Evolutionary conservation across 2,329 filamentous ascomycete genomes (phyloP).

Genomic region (Graphilbum sp.): DNA sequence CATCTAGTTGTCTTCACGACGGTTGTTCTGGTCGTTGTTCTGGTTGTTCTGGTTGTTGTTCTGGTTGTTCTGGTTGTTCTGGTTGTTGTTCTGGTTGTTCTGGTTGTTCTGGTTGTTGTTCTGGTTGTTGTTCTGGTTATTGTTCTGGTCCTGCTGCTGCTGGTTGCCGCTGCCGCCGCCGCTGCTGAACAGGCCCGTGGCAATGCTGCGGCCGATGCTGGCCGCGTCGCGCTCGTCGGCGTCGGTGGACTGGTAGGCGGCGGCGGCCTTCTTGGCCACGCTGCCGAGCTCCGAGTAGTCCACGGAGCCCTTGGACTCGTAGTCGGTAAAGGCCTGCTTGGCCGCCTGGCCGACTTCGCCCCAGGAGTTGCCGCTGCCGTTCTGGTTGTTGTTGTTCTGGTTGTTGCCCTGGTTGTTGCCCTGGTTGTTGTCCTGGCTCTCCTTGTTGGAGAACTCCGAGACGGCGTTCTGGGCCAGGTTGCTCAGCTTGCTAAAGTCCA

Average conservation of each 20-base stretch:
- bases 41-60: not conserved
- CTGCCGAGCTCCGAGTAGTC: constrained; percentile 16
- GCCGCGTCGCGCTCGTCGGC: constrained; percentile 6
- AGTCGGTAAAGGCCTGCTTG: constrained; percentile 11
- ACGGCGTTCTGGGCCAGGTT: constrained; percentile 11
- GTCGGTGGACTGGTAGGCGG: constrained; percentile 9
- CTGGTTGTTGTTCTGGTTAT: not conserved
- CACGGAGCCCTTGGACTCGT: constrained; percentile 15
- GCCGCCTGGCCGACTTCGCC: constrained; percentile 8
- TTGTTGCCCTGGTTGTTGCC: constrained; percentile 5
- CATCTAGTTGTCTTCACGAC: not conserved
- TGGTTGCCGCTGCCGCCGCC: not conserved
- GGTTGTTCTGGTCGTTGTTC: not conserved
- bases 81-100: not conserved
- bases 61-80: not conserved
- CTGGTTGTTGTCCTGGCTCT: no score
- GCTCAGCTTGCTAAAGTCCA: constrained; percentile 13
- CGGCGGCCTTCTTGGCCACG: constrained; percentile 18
- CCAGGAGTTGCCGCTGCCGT: constrained; percentile 6
- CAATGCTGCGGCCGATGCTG: constrained; percentile 7
- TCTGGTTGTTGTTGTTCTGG: constrained; percentile 5
- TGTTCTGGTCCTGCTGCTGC: not conserved
- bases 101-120: not conserved
- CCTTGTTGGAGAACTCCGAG: constrained; percentile 6
- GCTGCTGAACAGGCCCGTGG: constrained; percentile 2